phyloP scores from a whole-genome alignment of 805 yeast genomes.

The Lachancea nothofagi region DNA sequence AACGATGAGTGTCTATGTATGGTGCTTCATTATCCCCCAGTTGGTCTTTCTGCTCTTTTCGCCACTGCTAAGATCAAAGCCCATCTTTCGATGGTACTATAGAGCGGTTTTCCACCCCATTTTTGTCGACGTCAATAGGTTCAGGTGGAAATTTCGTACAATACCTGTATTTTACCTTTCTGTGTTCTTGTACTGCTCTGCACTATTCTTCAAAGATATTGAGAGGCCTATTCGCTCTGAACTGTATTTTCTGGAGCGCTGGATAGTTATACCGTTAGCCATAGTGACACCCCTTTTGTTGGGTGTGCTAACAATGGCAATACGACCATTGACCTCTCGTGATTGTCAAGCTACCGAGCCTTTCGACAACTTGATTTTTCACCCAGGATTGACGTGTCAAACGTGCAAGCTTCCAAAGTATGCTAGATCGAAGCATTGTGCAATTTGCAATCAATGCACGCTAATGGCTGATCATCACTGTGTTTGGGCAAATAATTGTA shows the following conservation, averaged over 20 bases:
- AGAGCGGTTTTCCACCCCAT: conserved; percentile 23
- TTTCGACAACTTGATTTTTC: conserved; percentile 51
- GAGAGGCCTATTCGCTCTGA: conserved; percentile 12
- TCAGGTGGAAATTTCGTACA: conserved; percentile 25
- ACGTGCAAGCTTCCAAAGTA: conserved; percentile 62
- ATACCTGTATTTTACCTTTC: conserved; percentile 29
- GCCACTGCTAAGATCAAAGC: conserved; percentile 18
- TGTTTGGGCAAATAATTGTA: conserved; percentile 66
- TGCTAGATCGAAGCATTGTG: conserved; percentile 72
- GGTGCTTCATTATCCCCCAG: conserved; percentile 13
- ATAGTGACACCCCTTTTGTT: conserved; percentile 16
- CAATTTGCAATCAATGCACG: conserved; percentile 59
- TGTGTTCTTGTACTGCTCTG: conserved; percentile 20
- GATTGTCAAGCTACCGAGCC: conserved; percentile 7
- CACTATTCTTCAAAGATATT: conserved; percentile 16
- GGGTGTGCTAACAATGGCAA: conserved; percentile 21
- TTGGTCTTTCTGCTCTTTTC: conserved; percentile 25
- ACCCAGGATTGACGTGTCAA: conserved; percentile 43
- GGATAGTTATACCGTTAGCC: conserved; percentile 21
- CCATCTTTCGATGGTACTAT: conserved; percentile 26
- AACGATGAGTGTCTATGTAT: conserved; percentile 2
- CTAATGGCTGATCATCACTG: conserved; percentile 71
- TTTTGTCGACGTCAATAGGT: conserved; percentile 18
- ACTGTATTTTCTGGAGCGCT: conserved; percentile 17
- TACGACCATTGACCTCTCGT: conserved; percentile 16